A percentile compares a stretch with the other conserved stretches of the same genome.
These are phyloP conservation scores for Colletotrichum cordylinicola DNA, from an alignment of 2,329 filamentous ascomycete species.

Conservation along the genomic window DNA sequence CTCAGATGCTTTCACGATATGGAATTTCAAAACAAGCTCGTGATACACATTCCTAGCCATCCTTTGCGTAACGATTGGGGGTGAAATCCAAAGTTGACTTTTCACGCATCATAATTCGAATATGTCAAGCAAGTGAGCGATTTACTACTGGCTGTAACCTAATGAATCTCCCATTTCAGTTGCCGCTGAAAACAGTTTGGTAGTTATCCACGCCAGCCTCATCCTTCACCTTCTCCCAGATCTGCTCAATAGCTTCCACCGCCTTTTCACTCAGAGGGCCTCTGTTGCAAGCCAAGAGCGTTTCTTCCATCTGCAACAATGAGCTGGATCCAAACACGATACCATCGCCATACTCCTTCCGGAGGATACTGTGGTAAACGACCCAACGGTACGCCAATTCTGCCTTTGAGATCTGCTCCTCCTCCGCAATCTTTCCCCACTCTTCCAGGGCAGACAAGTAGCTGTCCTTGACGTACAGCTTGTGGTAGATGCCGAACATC, in stretches of 20 bases:
- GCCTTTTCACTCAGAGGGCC: neutral
- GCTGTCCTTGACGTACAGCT: neutral
- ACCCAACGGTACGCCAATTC: neutral
- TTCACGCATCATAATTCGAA: neutral
- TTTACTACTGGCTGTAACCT: neutral
- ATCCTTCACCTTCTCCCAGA: neutral
- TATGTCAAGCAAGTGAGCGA: neutral
- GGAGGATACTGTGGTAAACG: neutral
- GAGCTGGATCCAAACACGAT: neutral
- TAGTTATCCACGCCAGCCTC: neutral
- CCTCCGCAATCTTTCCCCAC: neutral
- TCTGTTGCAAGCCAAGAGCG: neutral
- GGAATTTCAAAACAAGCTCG: neutral
- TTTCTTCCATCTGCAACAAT: neutral
- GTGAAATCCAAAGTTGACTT: neutral
- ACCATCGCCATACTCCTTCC: neutral
- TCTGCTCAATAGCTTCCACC: neutral
- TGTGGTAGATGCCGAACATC: neutral
- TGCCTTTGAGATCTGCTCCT: neutral
- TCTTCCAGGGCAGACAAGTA: neutral
- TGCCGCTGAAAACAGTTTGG: neutral
- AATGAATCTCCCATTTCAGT: neutral
- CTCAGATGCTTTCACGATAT: neutral
- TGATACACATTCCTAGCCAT: rapidly evolving
- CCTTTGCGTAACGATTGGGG: neutral